Evolutionary conservation across 2,329 filamentous ascomycete genomes (phyloP), one percentile per base, ranked within the genome.

Genomic region (Waltergamsia citrina): DNA sequence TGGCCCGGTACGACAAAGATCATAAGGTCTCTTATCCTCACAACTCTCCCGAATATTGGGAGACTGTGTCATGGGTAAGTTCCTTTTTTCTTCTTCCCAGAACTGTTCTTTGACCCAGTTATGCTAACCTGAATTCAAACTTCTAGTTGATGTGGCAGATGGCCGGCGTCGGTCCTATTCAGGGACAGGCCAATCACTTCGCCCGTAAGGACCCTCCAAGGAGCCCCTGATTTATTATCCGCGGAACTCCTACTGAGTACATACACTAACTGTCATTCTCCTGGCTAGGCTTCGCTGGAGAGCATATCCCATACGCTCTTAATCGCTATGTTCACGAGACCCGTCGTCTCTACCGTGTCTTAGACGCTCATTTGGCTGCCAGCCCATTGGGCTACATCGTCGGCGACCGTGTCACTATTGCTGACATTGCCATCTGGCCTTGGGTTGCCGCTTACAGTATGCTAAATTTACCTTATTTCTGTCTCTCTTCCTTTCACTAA

Each of bases 271-370:
- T 29, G 8, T 15, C 15, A 29, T 8, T 29, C 15, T 8, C 9
- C 8, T 7, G 16, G 10, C 8, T 37, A 72, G 68, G 66, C 35
- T 93, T 93, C 49, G 85, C 86, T 1, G 82, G 85, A 0, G 81
- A 87, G 53, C 77, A 73, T 53, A 90, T 93, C 47, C 66, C 80
- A 49, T 94, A 94, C 52, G 85, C 81, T 41, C 74, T 93, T 35
- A 76, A 84, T 49, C 74, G 87, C 30, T 94, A 94, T 61, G 64
- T 69, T 50, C 92, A 85, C 51, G 87, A 94, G 61, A 85, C 82
- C 0, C 70, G 80, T n/a, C 78, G 87, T 10, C 67, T 94, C 2
- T 94, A 92, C 61, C 67, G 76, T 33, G 80, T 86, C 14, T 62
- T 94, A 38, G 79, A 94, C 49, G 74, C 70, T 31, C 78, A 87